Evolutionary conservation across 495 filamentous ascomycete genomes (phyloP), one percentile per base, ranked within the genome.

Genomic region (Lindgomyces ingoldianus): DNA sequence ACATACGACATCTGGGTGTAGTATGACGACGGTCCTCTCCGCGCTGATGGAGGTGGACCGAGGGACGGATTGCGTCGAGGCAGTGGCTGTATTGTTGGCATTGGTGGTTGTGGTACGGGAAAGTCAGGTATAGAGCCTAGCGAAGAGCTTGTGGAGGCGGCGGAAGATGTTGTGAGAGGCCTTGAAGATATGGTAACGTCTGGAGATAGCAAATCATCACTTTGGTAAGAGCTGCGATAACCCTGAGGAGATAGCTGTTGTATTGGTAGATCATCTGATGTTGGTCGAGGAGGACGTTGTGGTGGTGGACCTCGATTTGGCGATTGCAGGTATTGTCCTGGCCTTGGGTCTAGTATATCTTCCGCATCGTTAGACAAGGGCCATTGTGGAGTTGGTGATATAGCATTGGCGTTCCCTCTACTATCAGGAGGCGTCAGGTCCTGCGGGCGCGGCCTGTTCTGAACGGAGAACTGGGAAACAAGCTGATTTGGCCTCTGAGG

Each of bases 21-120:
- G 65, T 90, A 91, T 33, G 87, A 89, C n/a, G 88, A 85, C 1
- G 86, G 85, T 0, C 88, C 90, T 65, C 88, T 79, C 67, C 89
- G 80, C 14, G 88, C 80, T 41, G 85, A 86, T 19, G 89, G 89
- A 9, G 85, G 86, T 33, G 87, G 86, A 24, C 84, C 84, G 36
- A 86, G 77, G 63, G 78, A 83, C 36, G 81, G 82, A 63, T 79
- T 85, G 53, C 83, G 80, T 63, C 82, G 77, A 21, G 80, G 75
- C 29, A 75, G 72, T 36, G 73, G 72, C 54, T 71, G 62, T 42
- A 75, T 60, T 1, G 76, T 53, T 33, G 74, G 74, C 60, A 71
- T 64, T 48, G 68, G 54, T 18, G 53, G 55, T 27, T 62, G 71
- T 9, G 83, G 82, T 6, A 81, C 64, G 3, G 85, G 85, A 69